A percentile compares a stretch with the other conserved stretches of the same genome.
These are phyloP conservation scores for Fusarium pseudograminearum DNA, from an alignment of 2,329 filamentous ascomycete species.

Conservation along the genomic window DNA sequence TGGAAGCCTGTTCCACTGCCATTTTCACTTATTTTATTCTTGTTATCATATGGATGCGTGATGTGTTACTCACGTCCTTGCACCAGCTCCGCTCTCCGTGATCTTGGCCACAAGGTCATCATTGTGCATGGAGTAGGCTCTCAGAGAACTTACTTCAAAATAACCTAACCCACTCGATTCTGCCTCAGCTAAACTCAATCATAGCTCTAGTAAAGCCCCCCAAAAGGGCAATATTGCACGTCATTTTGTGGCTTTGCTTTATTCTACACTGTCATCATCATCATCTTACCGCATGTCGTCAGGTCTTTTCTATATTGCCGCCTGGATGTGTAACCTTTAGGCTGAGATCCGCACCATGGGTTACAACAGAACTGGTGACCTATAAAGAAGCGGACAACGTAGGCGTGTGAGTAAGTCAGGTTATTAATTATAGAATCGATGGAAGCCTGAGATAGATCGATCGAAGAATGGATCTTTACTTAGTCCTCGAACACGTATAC, in stretches of 20 bases:
- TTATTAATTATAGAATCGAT: slow-evolving; percentile 8
- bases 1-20: background rate
- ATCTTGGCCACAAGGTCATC: slow-evolving; percentile 21
- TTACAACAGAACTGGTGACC: slow-evolving; percentile 37
- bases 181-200: slow-evolving; percentile 13
- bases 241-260: slow-evolving; percentile 10
- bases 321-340: slow-evolving; percentile 32
- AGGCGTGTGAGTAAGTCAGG: slow-evolving; percentile 14
- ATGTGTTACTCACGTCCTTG: slow-evolving; percentile 9
- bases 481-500: slow-evolving; percentile 30
- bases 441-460: slow-evolving; percentile 10
- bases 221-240: slow-evolving; percentile 1
- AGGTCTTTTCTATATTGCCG: slow-evolving; percentile 32
- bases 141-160: slow-evolving; percentile 3
- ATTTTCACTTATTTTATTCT: background rate
- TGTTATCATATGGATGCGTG: slow-evolving; percentile 11
- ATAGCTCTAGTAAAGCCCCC: slow-evolving; percentile 4
- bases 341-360: slow-evolving; percentile 16
- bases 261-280: slow-evolving; percentile 11
- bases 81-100: background rate
- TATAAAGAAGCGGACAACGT: slow-evolving; percentile 21
- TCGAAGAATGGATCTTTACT: slow-evolving; percentile 12
- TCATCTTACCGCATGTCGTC: slow-evolving; percentile 20
- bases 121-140: slow-evolving; percentile 20
- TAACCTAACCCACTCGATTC: slow-evolving; percentile 28